Conservation (phyloP, 345 rosid species). For the Eucalyptus guilfoylei region DNA sequence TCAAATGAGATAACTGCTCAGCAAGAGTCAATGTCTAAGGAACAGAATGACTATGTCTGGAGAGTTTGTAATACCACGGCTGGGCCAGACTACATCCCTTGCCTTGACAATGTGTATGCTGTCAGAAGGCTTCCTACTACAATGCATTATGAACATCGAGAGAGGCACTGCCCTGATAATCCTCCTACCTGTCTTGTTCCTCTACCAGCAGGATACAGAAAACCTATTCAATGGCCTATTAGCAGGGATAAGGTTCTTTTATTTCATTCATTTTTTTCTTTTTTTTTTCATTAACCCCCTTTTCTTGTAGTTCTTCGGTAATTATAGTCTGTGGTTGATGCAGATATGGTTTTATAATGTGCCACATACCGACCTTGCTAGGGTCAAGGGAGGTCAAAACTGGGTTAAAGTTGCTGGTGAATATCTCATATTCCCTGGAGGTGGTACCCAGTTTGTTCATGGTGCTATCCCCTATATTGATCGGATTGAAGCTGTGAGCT, state of each 20-base stretch:
- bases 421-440: conserved; percentile 12
- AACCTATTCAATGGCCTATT: not conserved
- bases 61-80: not conserved
- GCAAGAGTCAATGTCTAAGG: not conserved
- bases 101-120: conserved; percentile 1
- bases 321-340: not conserved
- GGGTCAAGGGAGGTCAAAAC: conserved; percentile 7
- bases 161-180: conserved; percentile 30
- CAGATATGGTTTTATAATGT: conserved; percentile 14
- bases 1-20: conserved; percentile 42
- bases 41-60: not conserved
- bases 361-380: conserved; percentile 9
- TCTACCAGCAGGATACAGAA: conserved; percentile 22
- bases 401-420: conserved; percentile 15
- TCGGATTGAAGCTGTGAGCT: not conserved
- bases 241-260: conserved; percentile 6
- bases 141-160: conserved; percentile 34
- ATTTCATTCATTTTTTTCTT: not conserved
- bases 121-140: not conserved
- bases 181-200: conserved; percentile 31
- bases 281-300: not conserved
- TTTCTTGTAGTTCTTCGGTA: not conserved
- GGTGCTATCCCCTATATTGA: conserved; percentile 6
- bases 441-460: conserved; percentile 11
- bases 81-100: conserved; percentile 4